phyloP scores from a whole-genome alignment of 1,139 yeast species.

The Taphrina flavorubra region DNA sequence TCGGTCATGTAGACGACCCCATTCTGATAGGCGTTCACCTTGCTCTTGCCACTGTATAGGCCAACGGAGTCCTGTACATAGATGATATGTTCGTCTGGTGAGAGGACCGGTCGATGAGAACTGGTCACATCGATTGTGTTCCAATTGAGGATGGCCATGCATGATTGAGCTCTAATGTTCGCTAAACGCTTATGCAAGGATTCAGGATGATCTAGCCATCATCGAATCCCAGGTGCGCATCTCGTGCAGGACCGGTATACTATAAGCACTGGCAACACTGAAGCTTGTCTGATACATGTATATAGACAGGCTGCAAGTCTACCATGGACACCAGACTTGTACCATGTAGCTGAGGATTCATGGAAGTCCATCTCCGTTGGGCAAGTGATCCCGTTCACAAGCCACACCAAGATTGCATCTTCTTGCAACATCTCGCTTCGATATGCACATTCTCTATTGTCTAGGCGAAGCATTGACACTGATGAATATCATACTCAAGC shows the following conservation, averaged over 20 bases:
- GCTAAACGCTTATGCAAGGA: not conserved
- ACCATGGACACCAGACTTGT: no score
- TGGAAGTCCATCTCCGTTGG: not conserved
- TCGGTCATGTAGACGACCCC: slow-evolving; percentile 83
- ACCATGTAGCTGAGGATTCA: no score
- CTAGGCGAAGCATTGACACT: no score
- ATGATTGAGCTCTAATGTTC: not conserved
- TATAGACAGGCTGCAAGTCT: not conserved
- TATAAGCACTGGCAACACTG: no score
- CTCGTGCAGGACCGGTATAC: no score
- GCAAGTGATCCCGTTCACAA: not conserved
- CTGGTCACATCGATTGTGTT: slow-evolving; percentile 56
- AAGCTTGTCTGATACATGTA: not conserved
- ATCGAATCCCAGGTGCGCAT: no score
- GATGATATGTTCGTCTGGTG: slow-evolving; percentile 57
- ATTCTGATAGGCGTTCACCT: slow-evolving; percentile 66
- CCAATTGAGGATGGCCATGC: slow-evolving; percentile 51
- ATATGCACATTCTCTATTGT: no score
- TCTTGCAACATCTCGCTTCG: no score
- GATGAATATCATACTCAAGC: no score
- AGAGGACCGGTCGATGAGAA: slow-evolving; percentile 58
- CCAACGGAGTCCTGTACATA: slow-evolving; percentile 51
- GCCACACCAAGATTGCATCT: not conserved
- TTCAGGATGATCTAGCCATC: no score
- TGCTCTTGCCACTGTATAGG: slow-evolving; percentile 57